Evolutionary conservation across 1,284 basidiomycete genomes (phyloP).

Genomic region (Volvariella volvacea): DNA sequence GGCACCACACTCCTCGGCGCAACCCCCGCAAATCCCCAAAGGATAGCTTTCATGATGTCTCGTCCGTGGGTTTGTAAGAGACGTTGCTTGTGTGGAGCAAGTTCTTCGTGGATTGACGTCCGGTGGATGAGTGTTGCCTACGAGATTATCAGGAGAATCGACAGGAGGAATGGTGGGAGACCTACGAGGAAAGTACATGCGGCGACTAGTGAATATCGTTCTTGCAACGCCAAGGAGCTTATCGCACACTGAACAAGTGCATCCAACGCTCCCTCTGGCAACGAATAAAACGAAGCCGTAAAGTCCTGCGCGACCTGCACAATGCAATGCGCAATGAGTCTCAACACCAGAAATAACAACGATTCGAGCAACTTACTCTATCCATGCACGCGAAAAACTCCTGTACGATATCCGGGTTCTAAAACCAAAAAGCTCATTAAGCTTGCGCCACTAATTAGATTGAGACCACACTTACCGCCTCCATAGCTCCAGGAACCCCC

Average conservation of each 20-base stretch:
- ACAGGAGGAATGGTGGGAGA: constrained; percentile 3
- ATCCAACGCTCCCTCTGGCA: constrained; percentile 63
- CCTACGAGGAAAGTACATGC: constrained; percentile 78
- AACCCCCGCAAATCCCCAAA: constrained; percentile 74
- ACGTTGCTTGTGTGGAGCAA: constrained; percentile 39
- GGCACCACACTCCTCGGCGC: constrained; percentile 79
- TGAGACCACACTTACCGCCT: constrained; percentile 41
- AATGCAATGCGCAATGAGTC: background rate
- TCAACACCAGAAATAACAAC: constrained; percentile 2
- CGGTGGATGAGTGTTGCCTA: constrained; percentile 60
- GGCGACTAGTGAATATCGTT: constrained; percentile 80
- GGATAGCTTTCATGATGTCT: constrained; percentile 61
- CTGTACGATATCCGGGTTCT: constrained; percentile 88
- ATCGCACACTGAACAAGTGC: constrained; percentile 70
- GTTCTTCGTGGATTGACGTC: constrained; percentile 46
- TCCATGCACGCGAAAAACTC: constrained; percentile 81
- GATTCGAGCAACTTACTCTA: constrained; percentile 33
- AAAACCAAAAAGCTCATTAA: constrained; percentile 3
- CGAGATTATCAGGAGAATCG: constrained; percentile 5
- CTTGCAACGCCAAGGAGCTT: constrained; percentile 68
- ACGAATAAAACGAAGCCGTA: constrained; percentile 58
- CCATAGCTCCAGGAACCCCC: constrained; percentile 58
- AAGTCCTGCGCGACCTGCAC: constrained; percentile 69
- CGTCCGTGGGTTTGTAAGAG: constrained; percentile 62
- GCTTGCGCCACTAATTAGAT: background rate